Conservation (phyloP, 2,329 filamentous ascomycete genomes). For the Nemania diffusa region DNA sequence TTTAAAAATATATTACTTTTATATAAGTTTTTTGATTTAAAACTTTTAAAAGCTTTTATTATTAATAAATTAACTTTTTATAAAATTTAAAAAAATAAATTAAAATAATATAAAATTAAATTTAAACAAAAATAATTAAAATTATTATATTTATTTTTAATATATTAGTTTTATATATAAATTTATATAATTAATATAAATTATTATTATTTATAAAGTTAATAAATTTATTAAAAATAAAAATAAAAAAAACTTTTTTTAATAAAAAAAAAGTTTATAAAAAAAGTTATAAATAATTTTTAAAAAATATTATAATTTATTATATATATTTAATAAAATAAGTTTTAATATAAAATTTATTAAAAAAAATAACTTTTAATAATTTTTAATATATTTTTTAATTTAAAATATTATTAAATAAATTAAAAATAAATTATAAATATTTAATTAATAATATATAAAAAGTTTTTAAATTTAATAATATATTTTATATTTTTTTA, state of each 20-base stretch:
- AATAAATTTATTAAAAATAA: not conserved
- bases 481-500: not conserved
- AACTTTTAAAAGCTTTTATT: not conserved
- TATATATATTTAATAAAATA: not conserved
- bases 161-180: too few relatives aligned
- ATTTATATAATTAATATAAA: too few relatives aligned
- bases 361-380: not conserved
- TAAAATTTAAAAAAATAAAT: not conserved
- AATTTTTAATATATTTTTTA: not conserved
- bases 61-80: too few relatives aligned
- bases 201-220: not conserved
- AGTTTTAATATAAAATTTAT: not conserved
- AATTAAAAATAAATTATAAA: not conserved
- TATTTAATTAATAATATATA: not conserved
- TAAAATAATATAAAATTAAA: not conserved
- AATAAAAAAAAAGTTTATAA: not conserved
- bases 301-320: too few relatives aligned
- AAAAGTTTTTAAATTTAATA: too few relatives aligned
- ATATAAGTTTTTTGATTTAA: too few relatives aligned
- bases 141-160: not conserved
- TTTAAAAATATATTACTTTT: not conserved
- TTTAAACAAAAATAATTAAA: not conserved
- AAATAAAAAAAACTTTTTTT: not conserved
- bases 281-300: too few relatives aligned
- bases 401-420: not conserved